Evolutionary conservation across 2,329 filamentous ascomycete genomes (phyloP).

Genomic region (Trichoderma arundinaceum): DNA sequence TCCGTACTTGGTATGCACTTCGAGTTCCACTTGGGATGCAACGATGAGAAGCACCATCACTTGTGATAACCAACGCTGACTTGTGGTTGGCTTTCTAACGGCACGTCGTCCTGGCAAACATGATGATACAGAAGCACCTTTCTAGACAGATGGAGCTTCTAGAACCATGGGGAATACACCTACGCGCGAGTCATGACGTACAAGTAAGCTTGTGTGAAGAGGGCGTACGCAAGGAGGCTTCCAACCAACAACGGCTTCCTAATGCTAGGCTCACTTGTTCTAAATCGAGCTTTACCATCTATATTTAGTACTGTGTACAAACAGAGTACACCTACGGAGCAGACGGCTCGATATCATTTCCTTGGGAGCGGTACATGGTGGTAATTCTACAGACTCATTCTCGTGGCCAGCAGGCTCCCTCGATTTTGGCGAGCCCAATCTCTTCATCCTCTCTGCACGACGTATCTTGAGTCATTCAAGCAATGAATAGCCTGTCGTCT

Average conservation of each 20-base stretch:
- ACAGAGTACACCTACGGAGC: too few relatives aligned
- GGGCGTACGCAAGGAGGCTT: too few relatives aligned
- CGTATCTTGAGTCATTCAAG: not conserved
- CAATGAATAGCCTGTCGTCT: not conserved
- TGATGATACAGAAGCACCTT: not conserved
- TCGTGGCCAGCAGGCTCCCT: not conserved
- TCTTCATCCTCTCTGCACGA: not conserved
- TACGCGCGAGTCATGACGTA: not conserved
- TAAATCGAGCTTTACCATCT: too few relatives aligned
- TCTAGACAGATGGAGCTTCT: too few relatives aligned
- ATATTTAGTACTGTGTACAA: too few relatives aligned
- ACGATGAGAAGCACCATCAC: not conserved
- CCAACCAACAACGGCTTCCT: too few relatives aligned
- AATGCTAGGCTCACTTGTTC: too few relatives aligned
- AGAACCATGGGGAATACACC: too few relatives aligned
- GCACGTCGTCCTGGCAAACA: not conserved
- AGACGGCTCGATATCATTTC: not conserved
- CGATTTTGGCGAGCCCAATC: not conserved
- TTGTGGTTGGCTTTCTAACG: not conserved
- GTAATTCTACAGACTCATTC: not conserved
- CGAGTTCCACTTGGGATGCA: conserved; percentile 21
- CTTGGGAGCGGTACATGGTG: not conserved
- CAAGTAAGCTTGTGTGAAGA: not conserved
- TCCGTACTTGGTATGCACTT: not conserved
- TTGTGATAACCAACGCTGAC: conserved; percentile 4